phyloP scores from a whole-genome alignment of 225 moss, liverwort and hornwort species.

The Marchantia paleacea region DNA sequence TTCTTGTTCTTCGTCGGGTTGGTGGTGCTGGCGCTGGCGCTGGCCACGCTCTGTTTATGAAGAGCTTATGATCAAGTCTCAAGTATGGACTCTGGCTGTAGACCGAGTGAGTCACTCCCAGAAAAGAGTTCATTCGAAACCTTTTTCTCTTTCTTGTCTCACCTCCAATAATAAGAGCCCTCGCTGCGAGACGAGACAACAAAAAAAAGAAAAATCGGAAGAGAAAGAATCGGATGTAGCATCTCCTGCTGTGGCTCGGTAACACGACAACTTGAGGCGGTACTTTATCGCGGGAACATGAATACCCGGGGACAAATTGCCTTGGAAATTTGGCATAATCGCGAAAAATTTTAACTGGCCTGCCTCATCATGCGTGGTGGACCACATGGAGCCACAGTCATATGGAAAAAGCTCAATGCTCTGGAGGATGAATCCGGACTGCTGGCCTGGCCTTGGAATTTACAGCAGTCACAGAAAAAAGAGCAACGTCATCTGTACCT shows the following conservation, averaged over 20 bases:
- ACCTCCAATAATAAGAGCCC: neutral
- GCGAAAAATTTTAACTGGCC: too few species aligned
- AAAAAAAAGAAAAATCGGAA: neutral
- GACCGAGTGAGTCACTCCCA: neutral
- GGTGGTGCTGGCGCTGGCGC: neutral
- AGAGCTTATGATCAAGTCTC: neutral
- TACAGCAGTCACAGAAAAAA: too few species aligned
- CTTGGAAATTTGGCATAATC: neutral
- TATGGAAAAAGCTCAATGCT: too few species aligned
- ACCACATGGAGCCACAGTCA: too few species aligned
- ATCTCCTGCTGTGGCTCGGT: too few species aligned
- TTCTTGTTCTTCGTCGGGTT: neutral
- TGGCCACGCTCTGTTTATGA: too few species aligned
- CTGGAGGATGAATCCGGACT: too few species aligned
- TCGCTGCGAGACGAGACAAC: too few species aligned
- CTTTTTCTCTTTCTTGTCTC: conserved; percentile 6
- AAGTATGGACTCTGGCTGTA: neutral
- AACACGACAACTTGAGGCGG: neutral
- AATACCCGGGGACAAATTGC: neutral
- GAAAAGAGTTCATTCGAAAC: neutral
- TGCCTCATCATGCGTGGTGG: too few species aligned
- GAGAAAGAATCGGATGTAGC: neutral
- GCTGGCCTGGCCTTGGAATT: too few species aligned
- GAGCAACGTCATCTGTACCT: neutral
- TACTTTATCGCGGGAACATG: neutral